Evolutionary conservation across 148 eudicot genomes (phyloP), one percentile per base, ranked within the genome.

Genomic region (Tetragonia tetragonoides): DNA sequence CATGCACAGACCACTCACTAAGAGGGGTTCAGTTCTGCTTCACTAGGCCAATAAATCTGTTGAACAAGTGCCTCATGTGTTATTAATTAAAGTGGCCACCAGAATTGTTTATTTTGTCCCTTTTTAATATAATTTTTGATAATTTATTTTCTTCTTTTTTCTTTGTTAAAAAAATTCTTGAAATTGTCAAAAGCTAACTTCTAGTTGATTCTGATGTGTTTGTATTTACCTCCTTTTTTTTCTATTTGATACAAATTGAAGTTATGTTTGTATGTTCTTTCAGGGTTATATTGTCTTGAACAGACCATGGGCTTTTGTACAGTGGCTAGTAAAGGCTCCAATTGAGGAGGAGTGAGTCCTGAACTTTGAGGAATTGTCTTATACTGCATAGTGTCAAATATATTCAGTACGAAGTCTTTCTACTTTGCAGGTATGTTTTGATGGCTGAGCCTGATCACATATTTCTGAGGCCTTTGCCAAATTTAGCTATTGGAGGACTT

Each of bases 391-490:
- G 47, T 39, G 42, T 65, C 34, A 51, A 28, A 66, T 9, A 20
- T 41, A 63, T 38, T 63, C 11, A 73, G 40, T 21, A 54, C 10
- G 10, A 66, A 28, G 11, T 74, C 21, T 8, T 68, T 16, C 21
- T 39, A 16, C 69, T 56, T 44, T 86, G 80, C 87, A 95, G 99
- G 47, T 95, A 95, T 85, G 86, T 95, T 73, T 76, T 95, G 77
- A 95, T 95, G 99, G 99, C 97, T 15, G 97, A 95, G 86, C 99
- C 99, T 28, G 99, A 95, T 84, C 99, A 95, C 78, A 77, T 95
- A 70, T 91, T 95, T 71, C 79, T 91, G 66, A 88, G 87, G 78
- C 97, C 99, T 15, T 83, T 95, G 76, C 97, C 97, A 64, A 95
- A 95, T 84, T 88, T 95, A 86, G 93, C 97, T 40, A 81, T 73